Percentiles rank a stretch among this genome's conserved stretches.
These are phyloP conservation scores for Begonia peltatifolia DNA, from an alignment of 306 rosid species.

Conservation along the genomic window DNA sequence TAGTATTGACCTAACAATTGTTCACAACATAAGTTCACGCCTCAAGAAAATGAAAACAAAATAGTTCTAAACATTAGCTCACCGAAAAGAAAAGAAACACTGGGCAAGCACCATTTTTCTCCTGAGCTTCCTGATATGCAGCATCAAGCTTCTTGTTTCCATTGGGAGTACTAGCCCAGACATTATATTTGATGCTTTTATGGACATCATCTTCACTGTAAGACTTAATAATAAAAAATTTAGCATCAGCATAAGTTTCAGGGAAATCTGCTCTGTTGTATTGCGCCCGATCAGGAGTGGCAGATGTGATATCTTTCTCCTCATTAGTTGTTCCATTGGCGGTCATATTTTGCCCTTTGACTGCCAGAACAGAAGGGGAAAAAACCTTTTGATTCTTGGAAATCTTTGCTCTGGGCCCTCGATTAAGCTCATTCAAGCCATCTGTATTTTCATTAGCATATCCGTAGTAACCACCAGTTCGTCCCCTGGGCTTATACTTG, in stretches of 20 bases:
- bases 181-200: constrained; percentile 86
- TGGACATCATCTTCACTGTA: constrained; percentile 97
- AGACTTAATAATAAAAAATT: constrained; percentile 71
- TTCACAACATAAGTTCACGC: background rate
- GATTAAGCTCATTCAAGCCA: constrained; percentile 78
- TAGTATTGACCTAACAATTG: constrained; percentile 68
- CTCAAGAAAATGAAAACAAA: background rate
- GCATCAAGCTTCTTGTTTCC: constrained; percentile 97
- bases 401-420: constrained; percentile 89
- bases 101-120: constrained; percentile 63
- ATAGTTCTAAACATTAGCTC: constrained; percentile 5
- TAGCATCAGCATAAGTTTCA: constrained; percentile 55
- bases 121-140: constrained; percentile 88
- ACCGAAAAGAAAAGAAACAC: constrained; percentile 82
- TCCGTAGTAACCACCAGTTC: constrained; percentile 52
- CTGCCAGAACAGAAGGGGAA: constrained; percentile 37
- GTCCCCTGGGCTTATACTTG: constrained; percentile 75
- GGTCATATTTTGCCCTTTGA: constrained; percentile 55
- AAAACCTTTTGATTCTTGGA: constrained; percentile 63
- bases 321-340: constrained; percentile 27
- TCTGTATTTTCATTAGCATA: constrained; percentile 79
- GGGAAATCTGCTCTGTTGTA: constrained; percentile 62
- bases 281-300: constrained; percentile 48
- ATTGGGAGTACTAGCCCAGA: constrained; percentile 96
- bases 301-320: constrained; percentile 39